phyloP scores from a whole-genome alignment of 2,329 filamentous ascomycete genomes.

The Magnaporthiopsis poae region DNA sequence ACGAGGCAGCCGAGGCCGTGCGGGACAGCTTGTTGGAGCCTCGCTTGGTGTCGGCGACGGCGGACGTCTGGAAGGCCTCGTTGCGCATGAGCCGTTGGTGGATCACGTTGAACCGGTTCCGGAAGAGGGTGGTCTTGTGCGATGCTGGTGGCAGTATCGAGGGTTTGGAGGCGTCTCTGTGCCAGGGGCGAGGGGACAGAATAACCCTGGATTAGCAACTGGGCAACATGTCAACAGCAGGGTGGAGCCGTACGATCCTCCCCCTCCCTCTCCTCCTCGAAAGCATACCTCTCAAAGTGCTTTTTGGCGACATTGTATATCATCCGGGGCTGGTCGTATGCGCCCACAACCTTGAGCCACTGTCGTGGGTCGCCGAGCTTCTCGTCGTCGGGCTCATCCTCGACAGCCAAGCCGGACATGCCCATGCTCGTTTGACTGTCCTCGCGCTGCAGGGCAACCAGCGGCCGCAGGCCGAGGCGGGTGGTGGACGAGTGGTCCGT shows the following conservation, averaged over 20 bases:
- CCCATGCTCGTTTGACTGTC: slow-evolving; percentile 59
- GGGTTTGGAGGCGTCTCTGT: slow-evolving; percentile 51
- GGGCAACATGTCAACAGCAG: slow-evolving; percentile 1
- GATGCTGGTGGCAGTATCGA: slow-evolving; percentile 65
- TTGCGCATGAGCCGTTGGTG: slow-evolving; percentile 87
- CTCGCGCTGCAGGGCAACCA: slow-evolving; percentile 37
- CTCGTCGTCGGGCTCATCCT: slow-evolving; percentile 48
- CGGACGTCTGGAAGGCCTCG: slow-evolving; percentile 79
- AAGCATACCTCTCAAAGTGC: slow-evolving; percentile 67
- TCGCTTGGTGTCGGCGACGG: slow-evolving; percentile 51
- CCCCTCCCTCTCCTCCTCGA: no score
- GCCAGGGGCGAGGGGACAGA: background rate
- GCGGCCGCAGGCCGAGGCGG: slow-evolving; percentile 43
- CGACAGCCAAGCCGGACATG: slow-evolving; percentile 42
- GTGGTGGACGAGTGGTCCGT: slow-evolving; percentile 41
- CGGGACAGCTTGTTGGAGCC: slow-evolving; percentile 44
- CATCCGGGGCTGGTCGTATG: slow-evolving; percentile 75
- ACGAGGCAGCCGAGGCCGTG: slow-evolving; percentile 42
- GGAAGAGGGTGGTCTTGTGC: slow-evolving; percentile 76
- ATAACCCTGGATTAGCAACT: slow-evolving; percentile 9
- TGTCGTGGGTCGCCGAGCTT: slow-evolving; percentile 58
- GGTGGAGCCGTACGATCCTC: background rate
- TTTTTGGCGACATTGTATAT: slow-evolving; percentile 73
- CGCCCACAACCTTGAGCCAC: slow-evolving; percentile 75
- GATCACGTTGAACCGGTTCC: slow-evolving; percentile 83